A percentile compares a stretch with the other conserved stretches of the same genome.
Conservation (phyloP, 1,139 yeast species). For the Sugiyamaella castrensis region DNA sequence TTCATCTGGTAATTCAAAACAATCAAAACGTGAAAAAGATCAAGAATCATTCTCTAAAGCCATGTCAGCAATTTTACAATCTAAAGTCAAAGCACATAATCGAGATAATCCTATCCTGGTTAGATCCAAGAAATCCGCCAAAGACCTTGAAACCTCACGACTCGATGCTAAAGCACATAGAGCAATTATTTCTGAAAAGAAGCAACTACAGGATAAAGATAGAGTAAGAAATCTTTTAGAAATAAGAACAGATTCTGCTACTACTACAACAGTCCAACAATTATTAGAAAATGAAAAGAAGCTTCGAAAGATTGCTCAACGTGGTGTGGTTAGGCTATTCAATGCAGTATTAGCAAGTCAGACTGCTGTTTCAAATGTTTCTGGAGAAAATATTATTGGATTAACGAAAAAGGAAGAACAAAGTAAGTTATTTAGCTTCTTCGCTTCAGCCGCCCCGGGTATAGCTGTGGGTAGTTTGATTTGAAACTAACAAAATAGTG, state of each 20-base stretch:
- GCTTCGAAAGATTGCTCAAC: constrained; percentile 81
- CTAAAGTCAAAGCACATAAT: constrained; percentile 83
- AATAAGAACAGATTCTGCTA: constrained; percentile 45
- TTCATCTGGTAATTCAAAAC: constrained; percentile 18
- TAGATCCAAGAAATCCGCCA: constrained; percentile 58
- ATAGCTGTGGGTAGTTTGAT: constrained; percentile 31
- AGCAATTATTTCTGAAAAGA: constrained; percentile 68
- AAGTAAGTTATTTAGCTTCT: constrained; percentile 11
- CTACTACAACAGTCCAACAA: constrained; percentile 29
- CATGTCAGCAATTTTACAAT: constrained; percentile 75
- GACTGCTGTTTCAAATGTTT: constrained; percentile 42
- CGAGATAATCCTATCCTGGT: constrained; percentile 88
- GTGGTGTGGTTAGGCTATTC: constrained; percentile 88
- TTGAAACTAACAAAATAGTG: constrained; percentile 27
- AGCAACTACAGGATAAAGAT: constrained; percentile 60
- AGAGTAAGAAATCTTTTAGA: constrained; percentile 70
- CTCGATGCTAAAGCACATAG: constrained; percentile 81
- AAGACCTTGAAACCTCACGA: constrained; percentile 75
- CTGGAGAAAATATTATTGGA: constrained; percentile 30
- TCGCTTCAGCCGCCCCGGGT: background rate
- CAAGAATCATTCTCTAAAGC: constrained; percentile 77
- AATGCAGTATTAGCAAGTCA: constrained; percentile 90
- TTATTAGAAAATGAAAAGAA: constrained; percentile 66
- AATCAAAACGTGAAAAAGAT: constrained; percentile 48
- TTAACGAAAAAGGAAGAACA: constrained; percentile 50